These are phyloP conservation scores for Aspergillus hiratsukae DNA, from an alignment of 2,329 filamentous ascomycete species.

Conservation along the genomic window DNA sequence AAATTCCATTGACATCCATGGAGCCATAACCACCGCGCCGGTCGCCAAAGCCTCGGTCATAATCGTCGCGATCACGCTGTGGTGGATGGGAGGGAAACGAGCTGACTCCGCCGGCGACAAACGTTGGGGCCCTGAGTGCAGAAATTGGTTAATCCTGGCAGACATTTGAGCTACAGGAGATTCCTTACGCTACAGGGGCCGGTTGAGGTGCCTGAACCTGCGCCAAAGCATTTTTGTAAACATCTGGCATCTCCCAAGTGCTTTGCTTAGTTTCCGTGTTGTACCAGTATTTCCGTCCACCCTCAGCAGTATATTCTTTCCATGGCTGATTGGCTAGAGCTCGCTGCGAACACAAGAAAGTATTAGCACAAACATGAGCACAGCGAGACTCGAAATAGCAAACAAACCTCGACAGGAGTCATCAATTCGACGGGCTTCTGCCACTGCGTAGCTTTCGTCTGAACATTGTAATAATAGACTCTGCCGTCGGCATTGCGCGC, in stretches of 20 bases:
- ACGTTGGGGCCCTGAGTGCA: constrained; percentile 45
- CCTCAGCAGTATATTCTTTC: constrained; percentile 85
- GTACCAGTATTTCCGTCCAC: constrained; percentile 91
- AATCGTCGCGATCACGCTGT: constrained; percentile 47
- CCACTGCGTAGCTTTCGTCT: constrained; percentile 89
- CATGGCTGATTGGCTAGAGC: constrained; percentile 79
- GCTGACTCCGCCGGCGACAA: constrained; percentile 56
- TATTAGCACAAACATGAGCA: constrained; percentile 10
- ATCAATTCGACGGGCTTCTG: constrained; percentile 87
- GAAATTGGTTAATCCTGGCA: constrained; percentile 33
- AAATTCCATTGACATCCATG: constrained; percentile 39
- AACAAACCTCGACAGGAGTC: constrained; percentile 69
- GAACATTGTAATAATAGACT: constrained; percentile 83
- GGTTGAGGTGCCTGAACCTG: constrained; percentile 45
- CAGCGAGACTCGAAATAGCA: constrained; percentile 6
- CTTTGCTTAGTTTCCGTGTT: constrained; percentile 89
- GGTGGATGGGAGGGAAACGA: constrained; percentile 38
- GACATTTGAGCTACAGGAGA: background rate
- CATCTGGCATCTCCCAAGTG: constrained; percentile 89
- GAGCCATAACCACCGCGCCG: constrained; percentile 45
- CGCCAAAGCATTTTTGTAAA: constrained; percentile 69
- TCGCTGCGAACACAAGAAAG: constrained; percentile 49
- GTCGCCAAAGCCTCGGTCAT: constrained; percentile 44
- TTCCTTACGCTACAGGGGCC: constrained; percentile 44
- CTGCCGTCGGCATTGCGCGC: constrained; percentile 76